phyloP scores from a whole-genome alignment of 306 rosid species.

The Dryas octopetala region DNA sequence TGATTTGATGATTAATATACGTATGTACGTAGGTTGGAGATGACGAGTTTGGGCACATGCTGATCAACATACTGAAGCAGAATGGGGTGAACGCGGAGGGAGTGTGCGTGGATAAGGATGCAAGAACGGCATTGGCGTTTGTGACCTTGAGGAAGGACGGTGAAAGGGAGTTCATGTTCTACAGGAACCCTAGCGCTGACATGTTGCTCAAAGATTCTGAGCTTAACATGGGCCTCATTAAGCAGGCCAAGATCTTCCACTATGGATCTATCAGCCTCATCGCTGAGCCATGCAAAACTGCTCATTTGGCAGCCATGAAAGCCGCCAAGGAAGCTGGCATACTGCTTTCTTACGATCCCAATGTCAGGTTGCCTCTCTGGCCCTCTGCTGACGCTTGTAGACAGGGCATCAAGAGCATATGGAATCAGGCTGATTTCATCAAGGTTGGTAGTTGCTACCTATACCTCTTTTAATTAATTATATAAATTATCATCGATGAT shows the following conservation, averaged over 20 bases:
- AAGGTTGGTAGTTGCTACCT: slow-evolving; percentile 32
- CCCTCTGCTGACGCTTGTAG: slow-evolving; percentile 60
- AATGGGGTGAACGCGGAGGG: slow-evolving; percentile 54
- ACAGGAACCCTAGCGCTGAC: slow-evolving; percentile 73
- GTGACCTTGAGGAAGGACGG: slow-evolving; percentile 60
- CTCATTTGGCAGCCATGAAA: slow-evolving; percentile 74
- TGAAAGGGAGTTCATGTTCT: slow-evolving; percentile 79
- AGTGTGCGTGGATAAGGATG: slow-evolving; percentile 47
- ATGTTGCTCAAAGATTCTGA: slow-evolving; percentile 61
- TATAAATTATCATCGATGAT: background rate
- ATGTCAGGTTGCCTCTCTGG: slow-evolving; percentile 64
- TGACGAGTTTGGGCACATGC: slow-evolving; percentile 71
- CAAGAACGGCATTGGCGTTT: slow-evolving; percentile 71
- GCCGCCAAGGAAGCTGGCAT: slow-evolving; percentile 56
- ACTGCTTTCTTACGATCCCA: slow-evolving; percentile 69
- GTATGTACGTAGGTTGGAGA: slow-evolving; percentile 43
- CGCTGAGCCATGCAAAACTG: slow-evolving; percentile 64
- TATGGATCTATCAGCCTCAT: slow-evolving; percentile 71
- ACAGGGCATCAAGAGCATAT: slow-evolving; percentile 60
- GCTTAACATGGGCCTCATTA: slow-evolving; percentile 45
- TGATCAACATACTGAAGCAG: slow-evolving; percentile 48
- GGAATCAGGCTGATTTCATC: slow-evolving; percentile 67
- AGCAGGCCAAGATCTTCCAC: slow-evolving; percentile 57
- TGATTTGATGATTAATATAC: too few species aligned
- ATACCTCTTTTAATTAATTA: background rate